Base-by-base conservation (phyloP, 2,329 filamentous ascomycete genomes). In the Trichophyton schoenleinii region DNA sequence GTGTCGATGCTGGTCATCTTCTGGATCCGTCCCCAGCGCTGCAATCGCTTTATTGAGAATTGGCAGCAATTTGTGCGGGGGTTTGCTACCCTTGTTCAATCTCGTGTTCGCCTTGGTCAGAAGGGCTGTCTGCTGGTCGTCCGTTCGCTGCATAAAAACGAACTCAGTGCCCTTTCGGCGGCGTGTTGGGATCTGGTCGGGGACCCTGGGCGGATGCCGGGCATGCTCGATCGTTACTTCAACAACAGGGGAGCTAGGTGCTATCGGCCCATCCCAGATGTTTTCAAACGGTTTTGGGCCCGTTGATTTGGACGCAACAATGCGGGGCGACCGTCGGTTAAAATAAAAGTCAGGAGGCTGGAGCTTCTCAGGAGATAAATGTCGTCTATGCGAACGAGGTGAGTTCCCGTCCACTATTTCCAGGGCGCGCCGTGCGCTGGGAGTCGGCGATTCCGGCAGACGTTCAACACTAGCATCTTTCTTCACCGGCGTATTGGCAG, bases 81-180 rank as follows among this genome's bases (percentile, higher is more conserved):
- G 60, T 7, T 75, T 68, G 63, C 70, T 67, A 7, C 74, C 75
- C 60, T 72, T 73, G 66, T 78, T 78, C 34, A 69, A 66, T 58
- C 71, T 70, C 9, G 76, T 78, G 63, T 78, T 78, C 25, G 71
- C 70, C 59, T 74, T 71, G 4, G 76, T 78, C 11, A 68, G 61
- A 46, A 77, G 67, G 0, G 76, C 73, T 31, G 77, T 62, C 46
- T 77, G 71, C 64, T 77, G 75, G 4, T 70, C 68, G 57, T 77
- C 75, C 1, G 75, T 73, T 9, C 70, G 69, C 57, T 76, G 70
- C 28, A 72, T 67, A 60, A 77, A 77, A 31, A 78, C 68, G 59
- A 78, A 78, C 58, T 78, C 76, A 4, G 70, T 77, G 3, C 76
- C 76, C 57, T 74, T 77, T 2, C 75, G 70, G 11, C 76, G 74